Percentiles rank a stretch among this genome's conserved stretches.
These are phyloP conservation scores for Phytophthora megakarya DNA, from an alignment of 352 stramenopile species.

Conservation along the genomic window DNA sequence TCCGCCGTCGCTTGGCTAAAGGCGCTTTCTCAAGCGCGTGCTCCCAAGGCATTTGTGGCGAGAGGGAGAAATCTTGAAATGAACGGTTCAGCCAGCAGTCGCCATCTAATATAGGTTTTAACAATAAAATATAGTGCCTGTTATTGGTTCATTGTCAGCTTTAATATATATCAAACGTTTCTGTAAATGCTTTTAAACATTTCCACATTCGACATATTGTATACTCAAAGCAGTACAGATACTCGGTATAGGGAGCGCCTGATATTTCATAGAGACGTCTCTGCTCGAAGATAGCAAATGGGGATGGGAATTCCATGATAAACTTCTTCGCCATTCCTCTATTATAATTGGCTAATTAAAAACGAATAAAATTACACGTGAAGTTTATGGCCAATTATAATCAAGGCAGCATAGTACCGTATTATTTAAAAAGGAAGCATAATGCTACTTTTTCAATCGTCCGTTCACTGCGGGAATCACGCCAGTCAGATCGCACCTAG, in stretches of 20 bases:
- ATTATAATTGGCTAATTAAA: background rate
- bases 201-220: background rate
- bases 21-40: background rate
- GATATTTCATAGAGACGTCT: too few species aligned
- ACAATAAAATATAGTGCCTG: background rate
- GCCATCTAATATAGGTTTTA: background rate
- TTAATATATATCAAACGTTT: background rate
- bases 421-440: conserved; percentile 5
- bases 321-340: background rate
- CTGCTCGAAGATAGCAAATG: background rate
- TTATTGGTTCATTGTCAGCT: background rate
- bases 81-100: background rate
- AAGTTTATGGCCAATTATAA: background rate
- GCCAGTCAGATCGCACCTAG: background rate
- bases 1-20: background rate
- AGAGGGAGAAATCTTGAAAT: background rate
- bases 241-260: background rate
- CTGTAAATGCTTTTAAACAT: background rate
- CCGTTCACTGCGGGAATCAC: background rate
- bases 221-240: background rate
- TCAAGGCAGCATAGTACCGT: background rate
- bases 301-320: background rate
- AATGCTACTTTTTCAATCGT: conserved; percentile 4
- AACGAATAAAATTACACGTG: background rate
- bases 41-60: background rate